Base-by-base conservation (phyloP, 768 basidiomycete genomes). In the Lanmaoa pseudosensibilis region DNA sequence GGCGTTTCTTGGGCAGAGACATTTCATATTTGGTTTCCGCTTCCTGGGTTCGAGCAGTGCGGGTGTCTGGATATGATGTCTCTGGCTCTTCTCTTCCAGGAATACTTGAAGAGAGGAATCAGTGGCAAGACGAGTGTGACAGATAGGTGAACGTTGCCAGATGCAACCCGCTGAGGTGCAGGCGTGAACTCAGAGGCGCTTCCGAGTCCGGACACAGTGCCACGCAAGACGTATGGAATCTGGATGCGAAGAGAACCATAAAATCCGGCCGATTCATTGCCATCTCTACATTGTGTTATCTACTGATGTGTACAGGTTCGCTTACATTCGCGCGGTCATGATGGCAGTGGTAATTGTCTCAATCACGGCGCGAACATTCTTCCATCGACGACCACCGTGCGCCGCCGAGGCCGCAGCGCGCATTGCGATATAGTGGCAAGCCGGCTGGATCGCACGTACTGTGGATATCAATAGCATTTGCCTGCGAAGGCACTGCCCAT, bases 171-270 rank as follows among this genome's bases (percentile, higher is more conserved):
- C 23, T 56, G 58, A 30, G 68, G 67, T 44, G 59, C 59, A 39
- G 56, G 65, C 0, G 67, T 68, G 39, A 68, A 65, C 32, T 48
- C 50, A 11, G 67, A 68, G 21, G 60, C 60, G 32, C 36, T 37
- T 12, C 48, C 27, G 5, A 6, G 2, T 4, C 27, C 53, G 5
- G 16, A 30, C 7, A 30, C 25, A 5, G 25, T 25, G 25, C 5
- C 25, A 25, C 27, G 27, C 27, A 7, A 7, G 27, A 30, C 27
- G 27, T 30, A 30, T 30, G 27, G 27, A 30, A 7, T 30, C 27
- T 30, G 27, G 27, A 7, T 30, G 27, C 6, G 5, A 30, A 30
- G 27, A 30, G 6, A 30, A 30, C 8, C 27, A 7, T 30, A 30
- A 30, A 30, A 5, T 30, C 7, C 27, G 2, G 2, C 32, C 32